Percentiles rank a stretch among this genome's conserved stretches.
Conservation (phyloP, 1,284 basidiomycete species). For the Pyrrhoderma lamaoense region DNA sequence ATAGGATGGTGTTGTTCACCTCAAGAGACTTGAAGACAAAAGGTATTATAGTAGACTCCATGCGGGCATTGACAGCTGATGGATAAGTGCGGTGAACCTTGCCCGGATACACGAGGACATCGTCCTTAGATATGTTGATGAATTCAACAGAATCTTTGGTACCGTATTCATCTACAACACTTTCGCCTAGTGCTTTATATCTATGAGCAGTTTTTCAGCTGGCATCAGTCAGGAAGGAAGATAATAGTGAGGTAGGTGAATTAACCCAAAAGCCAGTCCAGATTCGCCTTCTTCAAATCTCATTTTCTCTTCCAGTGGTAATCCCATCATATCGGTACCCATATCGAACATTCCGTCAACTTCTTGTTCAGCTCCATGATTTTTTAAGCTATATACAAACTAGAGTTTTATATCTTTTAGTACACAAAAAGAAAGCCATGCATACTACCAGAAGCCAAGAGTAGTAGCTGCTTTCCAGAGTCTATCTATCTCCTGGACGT, state of each 20-base stretch:
- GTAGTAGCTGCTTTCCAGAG: slow-evolving; percentile 48
- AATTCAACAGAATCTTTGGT: slow-evolving; percentile 50
- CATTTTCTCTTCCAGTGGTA: slow-evolving; percentile 57
- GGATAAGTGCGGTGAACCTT: slow-evolving; percentile 50
- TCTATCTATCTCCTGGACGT: slow-evolving; percentile 33
- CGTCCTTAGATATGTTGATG: slow-evolving; percentile 61
- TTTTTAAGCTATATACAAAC: slow-evolving; percentile 42
- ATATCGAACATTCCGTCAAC: slow-evolving; percentile 53
- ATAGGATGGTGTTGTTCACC: slow-evolving; percentile 46
- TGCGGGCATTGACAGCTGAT: slow-evolving; percentile 40
- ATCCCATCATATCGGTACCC: slow-evolving; percentile 46
- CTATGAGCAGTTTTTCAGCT: slow-evolving; percentile 32
- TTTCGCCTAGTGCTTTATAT: slow-evolving; percentile 57
- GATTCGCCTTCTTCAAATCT: slow-evolving; percentile 58
- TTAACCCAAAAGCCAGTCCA: slow-evolving; percentile 54
- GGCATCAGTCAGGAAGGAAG: not conserved
- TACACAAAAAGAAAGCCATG: slow-evolving; percentile 6
- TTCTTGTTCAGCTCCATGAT: slow-evolving; percentile 47
- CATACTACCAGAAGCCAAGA: slow-evolving; percentile 52
- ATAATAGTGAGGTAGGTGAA: not conserved
- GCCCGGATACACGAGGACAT: slow-evolving; percentile 49
- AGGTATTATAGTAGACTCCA: slow-evolving; percentile 41
- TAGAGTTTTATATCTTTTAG: no score
- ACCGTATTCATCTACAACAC: slow-evolving; percentile 26
- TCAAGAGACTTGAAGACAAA: slow-evolving; percentile 53